Evolutionary conservation across 139 green algal genomes (phyloP).

Genomic region (Picochlorum sp.): DNA sequence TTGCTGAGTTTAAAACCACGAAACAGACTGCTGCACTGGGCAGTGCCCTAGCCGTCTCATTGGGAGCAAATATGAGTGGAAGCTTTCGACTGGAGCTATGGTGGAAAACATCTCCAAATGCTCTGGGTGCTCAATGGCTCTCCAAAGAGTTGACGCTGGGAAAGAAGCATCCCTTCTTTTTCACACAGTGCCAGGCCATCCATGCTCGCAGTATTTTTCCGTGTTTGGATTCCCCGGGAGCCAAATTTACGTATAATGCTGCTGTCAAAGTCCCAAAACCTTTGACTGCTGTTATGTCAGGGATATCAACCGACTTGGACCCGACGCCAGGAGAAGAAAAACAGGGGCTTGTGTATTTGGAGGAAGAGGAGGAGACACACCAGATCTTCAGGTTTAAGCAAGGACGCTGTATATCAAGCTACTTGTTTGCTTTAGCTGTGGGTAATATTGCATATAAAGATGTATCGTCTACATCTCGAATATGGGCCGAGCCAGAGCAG

Average conservation of each 20-base stretch:
- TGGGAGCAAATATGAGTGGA: background rate
- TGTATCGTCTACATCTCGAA: constrained; percentile 37
- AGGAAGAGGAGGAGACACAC: background rate
- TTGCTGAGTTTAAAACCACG: constrained; percentile 16
- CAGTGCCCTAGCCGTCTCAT: constrained; percentile 12
- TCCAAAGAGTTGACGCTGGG: constrained; percentile 68
- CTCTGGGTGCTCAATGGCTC: constrained; percentile 71
- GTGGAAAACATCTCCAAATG: constrained; percentile 38
- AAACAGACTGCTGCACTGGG: background rate
- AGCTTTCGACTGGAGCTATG: constrained; percentile 5
- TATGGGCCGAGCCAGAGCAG: constrained; percentile 73
- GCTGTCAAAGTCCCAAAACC: constrained; percentile 53
- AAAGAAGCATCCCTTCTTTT: constrained; percentile 78
- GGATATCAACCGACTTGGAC: constrained; percentile 32
- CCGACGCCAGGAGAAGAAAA: constrained; percentile 4
- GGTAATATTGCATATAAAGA: constrained; percentile 57
- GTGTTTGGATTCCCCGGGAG: constrained; percentile 81
- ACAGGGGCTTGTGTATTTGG: background rate
- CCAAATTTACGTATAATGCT: constrained; percentile 72
- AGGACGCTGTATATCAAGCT: constrained; percentile 69
- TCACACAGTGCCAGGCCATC: constrained; percentile 92
- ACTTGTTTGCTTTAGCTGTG: constrained; percentile 86
- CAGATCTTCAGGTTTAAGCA: constrained; percentile 30
- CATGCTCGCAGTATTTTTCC: constrained; percentile 82
- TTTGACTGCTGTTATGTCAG: constrained; percentile 75